Base-by-base conservation (phyloP, 306 rosid species). In the Ziziphus jujuba region DNA sequence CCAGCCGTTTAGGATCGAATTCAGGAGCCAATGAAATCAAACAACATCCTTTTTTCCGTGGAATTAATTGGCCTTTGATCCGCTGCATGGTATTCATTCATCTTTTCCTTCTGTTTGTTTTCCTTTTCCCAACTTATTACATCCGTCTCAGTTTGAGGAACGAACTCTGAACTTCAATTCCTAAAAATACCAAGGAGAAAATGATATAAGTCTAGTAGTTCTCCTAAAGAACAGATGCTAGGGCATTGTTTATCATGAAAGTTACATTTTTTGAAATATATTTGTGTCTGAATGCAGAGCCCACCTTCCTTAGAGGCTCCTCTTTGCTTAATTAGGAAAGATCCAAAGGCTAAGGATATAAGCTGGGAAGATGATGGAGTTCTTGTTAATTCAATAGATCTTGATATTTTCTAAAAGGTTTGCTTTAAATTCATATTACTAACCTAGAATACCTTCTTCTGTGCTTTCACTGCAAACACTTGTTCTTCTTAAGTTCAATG, bases 321-420 rank as follows among this genome's bases (percentile, higher is more conserved):
- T 67, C 90, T 87, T 59, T 45, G 69, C 24, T 72, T 87, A 65
- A 72, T 79, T 62, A 84, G 66, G 20, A 87, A 85, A 62, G 95
- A 79, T 75, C 73, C 81, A 38, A 48, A 17, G 11, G 69, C 87
- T 35, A 93, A 93, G 83, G 84, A 79, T 45, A 34, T 73, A 25
- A 76, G 54, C 2, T 90, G 99, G 97, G 99, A 93, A 76, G 96
- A 85, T 54, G 87, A 90, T 66, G 99, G 97, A 17, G 96, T 93
- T 51, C 96, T 88, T 66, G 72, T 20, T 72, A 74, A 38, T 67
- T 23, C 85, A 16, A 61, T 79, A 36, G 97, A 93, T 77, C 13
- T 88, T 84, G 89, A 84, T 19, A 56, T 87, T 45, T 93, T 93
- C 84, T 93, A 60, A 86, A 28, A 84, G 85, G 47, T 72, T 66